These are phyloP conservation scores for Trichoderma orchidacearum DNA, from an alignment of 495 filamentous ascomycete species.

Conservation along the genomic window DNA sequence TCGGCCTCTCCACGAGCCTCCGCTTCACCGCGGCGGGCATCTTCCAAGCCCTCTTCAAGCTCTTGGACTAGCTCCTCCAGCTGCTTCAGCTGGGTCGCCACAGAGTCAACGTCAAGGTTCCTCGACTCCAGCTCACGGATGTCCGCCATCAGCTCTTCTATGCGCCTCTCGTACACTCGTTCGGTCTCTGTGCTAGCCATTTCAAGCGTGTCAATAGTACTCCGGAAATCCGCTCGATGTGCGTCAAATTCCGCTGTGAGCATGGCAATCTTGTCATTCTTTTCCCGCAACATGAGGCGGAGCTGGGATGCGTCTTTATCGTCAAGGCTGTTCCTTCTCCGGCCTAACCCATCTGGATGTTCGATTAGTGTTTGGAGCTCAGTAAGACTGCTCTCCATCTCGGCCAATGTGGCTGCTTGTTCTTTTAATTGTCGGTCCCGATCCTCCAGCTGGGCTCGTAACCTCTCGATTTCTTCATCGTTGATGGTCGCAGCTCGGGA, in stretches of 20 bases:
- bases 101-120: conserved; percentile 78
- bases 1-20: conserved; percentile 95
- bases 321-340: conserved; percentile 45
- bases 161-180: conserved; percentile 86
- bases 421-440: conserved; percentile 78
- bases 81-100: conserved; percentile 83
- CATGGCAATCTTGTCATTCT: conserved; percentile 89
- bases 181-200: conserved; percentile 94
- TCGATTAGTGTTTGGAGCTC: conserved; percentile 63
- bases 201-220: conserved; percentile 92
- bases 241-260: conserved; percentile 90
- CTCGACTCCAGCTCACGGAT: conserved; percentile 68
- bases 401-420: conserved; percentile 63
- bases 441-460: conserved; percentile 61
- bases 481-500: conserved; percentile 30
- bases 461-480: conserved; percentile 54
- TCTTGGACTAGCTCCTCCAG: conserved; percentile 93
- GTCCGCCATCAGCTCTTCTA: conserved; percentile 80
- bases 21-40: conserved; percentile 89
- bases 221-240: conserved; percentile 90
- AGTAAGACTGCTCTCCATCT: conserved; percentile 69
- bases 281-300: conserved; percentile 73
- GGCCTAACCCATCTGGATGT: conserved; percentile 23
- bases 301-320: conserved; percentile 66
- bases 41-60: conserved; percentile 91